Percentiles rank a stretch among this genome's conserved stretches.
phyloP scores from a whole-genome alignment of 306 rosid species.

The Phaseolus lunatus region DNA sequence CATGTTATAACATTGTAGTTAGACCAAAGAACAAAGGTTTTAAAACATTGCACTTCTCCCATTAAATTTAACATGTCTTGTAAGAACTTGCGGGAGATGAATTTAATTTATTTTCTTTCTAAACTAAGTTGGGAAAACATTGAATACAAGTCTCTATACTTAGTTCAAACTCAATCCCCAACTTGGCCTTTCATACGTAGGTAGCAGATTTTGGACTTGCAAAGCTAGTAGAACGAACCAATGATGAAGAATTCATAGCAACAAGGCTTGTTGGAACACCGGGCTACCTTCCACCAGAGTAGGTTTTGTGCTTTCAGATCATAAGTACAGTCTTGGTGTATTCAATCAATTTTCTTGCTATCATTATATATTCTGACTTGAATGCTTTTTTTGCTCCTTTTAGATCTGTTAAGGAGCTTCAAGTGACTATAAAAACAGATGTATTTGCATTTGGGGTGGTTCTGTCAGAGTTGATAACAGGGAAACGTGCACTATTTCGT shows the following conservation, averaged over 20 bases:
- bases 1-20: background rate
- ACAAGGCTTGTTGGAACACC: conserved; percentile 94
- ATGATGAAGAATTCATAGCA: conserved; percentile 69
- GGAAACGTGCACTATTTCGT: conserved; percentile 71
- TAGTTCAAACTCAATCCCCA: conserved; percentile 20
- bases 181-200: conserved; percentile 44
- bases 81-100: background rate
- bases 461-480: conserved; percentile 80
- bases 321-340: background rate
- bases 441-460: conserved; percentile 94
- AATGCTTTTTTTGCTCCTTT: background rate
- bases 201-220: conserved; percentile 92
- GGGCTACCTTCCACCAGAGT: conserved; percentile 98
- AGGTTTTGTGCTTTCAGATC: conserved; percentile 44
- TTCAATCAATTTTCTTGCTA: conserved; percentile 11
- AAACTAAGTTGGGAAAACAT: conserved; percentile 18
- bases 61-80: background rate
- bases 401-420: conserved; percentile 89
- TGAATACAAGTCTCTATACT: background rate
- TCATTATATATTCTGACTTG: conserved; percentile 32
- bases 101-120: background rate
- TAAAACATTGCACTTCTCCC: background rate
- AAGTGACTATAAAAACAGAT: conserved; percentile 82
- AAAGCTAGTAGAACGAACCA: conserved; percentile 74
- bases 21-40: background rate